Base-by-base conservation (phyloP, 371 early-diverging fungal species). In the Mucor sp. region DNA sequence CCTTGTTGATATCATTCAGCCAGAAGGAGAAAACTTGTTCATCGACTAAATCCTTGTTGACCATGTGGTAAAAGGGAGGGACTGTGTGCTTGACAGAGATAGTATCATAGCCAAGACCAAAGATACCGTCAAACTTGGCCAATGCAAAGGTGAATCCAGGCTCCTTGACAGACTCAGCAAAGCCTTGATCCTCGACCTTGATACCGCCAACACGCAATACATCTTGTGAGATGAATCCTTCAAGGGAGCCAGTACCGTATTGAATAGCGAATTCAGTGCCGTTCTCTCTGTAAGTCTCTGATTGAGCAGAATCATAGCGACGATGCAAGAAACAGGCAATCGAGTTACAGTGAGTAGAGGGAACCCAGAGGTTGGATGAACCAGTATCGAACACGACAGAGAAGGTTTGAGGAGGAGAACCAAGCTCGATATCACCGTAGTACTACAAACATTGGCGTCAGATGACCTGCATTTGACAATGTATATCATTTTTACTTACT, bases 381-480 rank as follows among this genome's bases (percentile, higher is more conserved):
- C 96, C 98, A 17, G 97, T 97, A 80, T 97, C 98, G 66, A 97
- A 94, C n/a, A 99, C 92, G 28, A 97, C 97, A 15, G 88, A 89
- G 84, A 98, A 98, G 3, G 80, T 84, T 81, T 98, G 97, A 43
- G 90, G 85, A 37, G 97, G 97, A 4, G 94, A 92, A 57, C 97
- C 97, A 44, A 95, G 58, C 14, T 75, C 79, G 66, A 95, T 89
- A 55, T 94, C 93, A 19, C 95, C 96, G 75, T 89, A 96, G 86
- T 95, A 96, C 85, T 88, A 79, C 21, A 50, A 33, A 14, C 23
- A 58, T 41, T 35, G 37, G 23, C 48, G 19, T 60, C 17, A 60
- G 23, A 47, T 53, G 47, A 35, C 17, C 14, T 11, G 41, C 23
- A 9, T 48, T 61, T 39, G 41, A 65, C 44, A 56, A 33, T 19